These are phyloP conservation scores for Dentipellis fragilis DNA, from an alignment of 768 basidiomycete genomes.

Conservation along the genomic window DNA sequence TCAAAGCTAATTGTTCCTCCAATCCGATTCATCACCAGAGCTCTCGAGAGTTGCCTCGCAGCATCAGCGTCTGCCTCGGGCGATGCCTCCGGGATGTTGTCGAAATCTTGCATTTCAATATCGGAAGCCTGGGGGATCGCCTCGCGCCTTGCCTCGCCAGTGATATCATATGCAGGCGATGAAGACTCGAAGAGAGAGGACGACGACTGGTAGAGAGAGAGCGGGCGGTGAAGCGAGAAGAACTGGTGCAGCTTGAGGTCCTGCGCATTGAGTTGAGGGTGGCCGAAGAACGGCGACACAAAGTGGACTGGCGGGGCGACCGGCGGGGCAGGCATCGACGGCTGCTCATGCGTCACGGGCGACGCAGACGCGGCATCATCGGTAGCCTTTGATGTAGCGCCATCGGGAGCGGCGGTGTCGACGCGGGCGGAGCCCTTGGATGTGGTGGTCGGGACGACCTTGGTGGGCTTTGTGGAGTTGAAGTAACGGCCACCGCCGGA, in stretches of 20 bases:
- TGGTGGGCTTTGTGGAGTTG: conserved; percentile 60
- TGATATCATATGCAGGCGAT: not conserved
- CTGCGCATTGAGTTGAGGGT: conserved; percentile 50
- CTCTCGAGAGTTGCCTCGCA: conserved; percentile 68
- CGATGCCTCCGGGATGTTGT: conserved; percentile 39
- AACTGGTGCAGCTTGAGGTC: conserved; percentile 79
- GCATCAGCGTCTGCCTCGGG: conserved; percentile 72
- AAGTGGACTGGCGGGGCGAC: not conserved
- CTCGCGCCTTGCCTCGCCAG: not conserved
- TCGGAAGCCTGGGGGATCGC: not conserved
- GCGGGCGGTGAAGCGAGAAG: conserved; percentile 73
- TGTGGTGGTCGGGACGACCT: conserved; percentile 26
- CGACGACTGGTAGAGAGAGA: conserved; percentile 55
- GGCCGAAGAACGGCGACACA: conserved; percentile 21
- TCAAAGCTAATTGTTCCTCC: conserved; percentile 63
- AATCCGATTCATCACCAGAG: conserved; percentile 58
- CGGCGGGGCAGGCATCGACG: not conserved
- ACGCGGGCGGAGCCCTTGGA: conserved; percentile 27
- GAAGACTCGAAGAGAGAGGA: conserved; percentile 39
- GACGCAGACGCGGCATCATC: conserved; percentile 4
- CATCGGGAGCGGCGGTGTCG: conserved; percentile 23
- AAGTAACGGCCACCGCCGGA: conserved; percentile 68
- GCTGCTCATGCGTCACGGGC: not conserved
- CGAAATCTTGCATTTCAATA: conserved; percentile 19
- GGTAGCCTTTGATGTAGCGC: conserved; percentile 1